phyloP scores from a whole-genome alignment of 1,139 yeast species.

The Lodderomyces beijingensis region DNA sequence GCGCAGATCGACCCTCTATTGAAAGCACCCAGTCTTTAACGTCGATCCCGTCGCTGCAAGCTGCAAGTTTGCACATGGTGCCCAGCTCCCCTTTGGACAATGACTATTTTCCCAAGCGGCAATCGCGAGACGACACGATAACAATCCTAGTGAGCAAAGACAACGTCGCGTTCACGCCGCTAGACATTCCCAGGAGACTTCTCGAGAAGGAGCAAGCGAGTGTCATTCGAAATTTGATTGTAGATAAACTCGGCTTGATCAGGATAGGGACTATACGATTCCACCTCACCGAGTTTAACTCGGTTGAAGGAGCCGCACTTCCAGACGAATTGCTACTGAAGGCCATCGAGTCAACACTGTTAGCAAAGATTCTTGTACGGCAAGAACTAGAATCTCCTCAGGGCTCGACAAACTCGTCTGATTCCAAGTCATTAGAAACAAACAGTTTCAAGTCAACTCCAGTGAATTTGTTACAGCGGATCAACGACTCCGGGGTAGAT shows the following conservation, averaged over 20 bases:
- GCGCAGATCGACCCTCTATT: too few relatives aligned
- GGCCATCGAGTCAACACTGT: conserved; percentile 14
- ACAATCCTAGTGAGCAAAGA: conserved; percentile 56
- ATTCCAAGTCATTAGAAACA: conserved; percentile 45
- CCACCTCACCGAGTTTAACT: conserved; percentile 70
- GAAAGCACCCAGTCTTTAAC: too few relatives aligned
- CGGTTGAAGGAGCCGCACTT: conserved; percentile 59
- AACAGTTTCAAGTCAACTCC: conserved; percentile 55
- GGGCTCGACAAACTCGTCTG: conserved; percentile 41
- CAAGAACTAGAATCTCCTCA: conserved; percentile 28
- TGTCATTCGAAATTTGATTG: conserved; percentile 34
- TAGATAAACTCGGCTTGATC: conserved; percentile 37
- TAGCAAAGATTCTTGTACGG: conserved; percentile 37
- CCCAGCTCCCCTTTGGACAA: conserved; percentile 16
- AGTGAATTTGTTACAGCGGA: conserved; percentile 47
- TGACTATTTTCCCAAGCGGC: conserved; percentile 27
- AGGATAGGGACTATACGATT: conserved; percentile 41
- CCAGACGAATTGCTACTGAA: conserved; percentile 42
- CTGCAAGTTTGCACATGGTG: neutral
- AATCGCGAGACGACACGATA: conserved; percentile 8
- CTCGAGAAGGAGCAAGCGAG: conserved; percentile 14
- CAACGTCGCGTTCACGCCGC: conserved; percentile 47
- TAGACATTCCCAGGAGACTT: conserved; percentile 27
- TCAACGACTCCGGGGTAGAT: conserved; percentile 39
- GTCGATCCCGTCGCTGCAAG: neutral